phyloP scores from a whole-genome alignment of 257 asterid genomes.

The Apocynum venetum region DNA sequence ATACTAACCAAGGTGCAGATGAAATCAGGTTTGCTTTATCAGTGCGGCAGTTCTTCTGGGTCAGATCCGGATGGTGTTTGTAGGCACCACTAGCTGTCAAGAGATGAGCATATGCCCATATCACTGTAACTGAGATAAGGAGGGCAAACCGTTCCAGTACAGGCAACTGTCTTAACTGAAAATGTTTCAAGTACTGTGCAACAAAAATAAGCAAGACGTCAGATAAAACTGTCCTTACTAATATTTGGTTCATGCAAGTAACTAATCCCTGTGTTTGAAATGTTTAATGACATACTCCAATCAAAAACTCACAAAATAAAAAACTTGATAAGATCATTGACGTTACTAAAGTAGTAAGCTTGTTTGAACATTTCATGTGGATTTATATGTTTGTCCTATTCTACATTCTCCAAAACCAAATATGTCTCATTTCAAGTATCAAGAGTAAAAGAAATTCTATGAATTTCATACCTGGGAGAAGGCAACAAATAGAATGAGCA shows the following conservation, averaged over 20 bases:
- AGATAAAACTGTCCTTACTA: not conserved
- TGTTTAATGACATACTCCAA: too few species aligned
- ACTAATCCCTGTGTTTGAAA: too few species aligned
- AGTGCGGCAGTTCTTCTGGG: conserved; percentile 75
- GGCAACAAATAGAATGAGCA: conserved; percentile 77
- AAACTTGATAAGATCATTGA: too few species aligned
- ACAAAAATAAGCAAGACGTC: not conserved
- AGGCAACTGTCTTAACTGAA: conserved; percentile 64
- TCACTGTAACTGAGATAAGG: conserved; percentile 58
- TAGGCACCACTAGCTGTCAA: conserved; percentile 95
- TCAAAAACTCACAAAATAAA: too few species aligned
- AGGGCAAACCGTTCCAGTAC: conserved; percentile 82
- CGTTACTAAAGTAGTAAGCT: too few species aligned
- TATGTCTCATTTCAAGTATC: not conserved
- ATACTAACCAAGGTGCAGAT: conserved; percentile 81
- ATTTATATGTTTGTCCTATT: not conserved
- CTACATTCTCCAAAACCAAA: not conserved
- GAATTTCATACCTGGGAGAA: conserved; percentile 67
- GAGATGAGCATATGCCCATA: conserved; percentile 98
- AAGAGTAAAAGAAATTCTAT: not conserved
- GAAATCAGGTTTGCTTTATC: conserved; percentile 81
- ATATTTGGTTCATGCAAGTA: not conserved
- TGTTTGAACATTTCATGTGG: not conserved
- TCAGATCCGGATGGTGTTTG: conserved; percentile 67
- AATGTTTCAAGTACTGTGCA: conserved; percentile 76